Evolutionary conservation across 495 filamentous ascomycete genomes (phyloP).

Genomic region (Penicillium tannophilum): DNA sequence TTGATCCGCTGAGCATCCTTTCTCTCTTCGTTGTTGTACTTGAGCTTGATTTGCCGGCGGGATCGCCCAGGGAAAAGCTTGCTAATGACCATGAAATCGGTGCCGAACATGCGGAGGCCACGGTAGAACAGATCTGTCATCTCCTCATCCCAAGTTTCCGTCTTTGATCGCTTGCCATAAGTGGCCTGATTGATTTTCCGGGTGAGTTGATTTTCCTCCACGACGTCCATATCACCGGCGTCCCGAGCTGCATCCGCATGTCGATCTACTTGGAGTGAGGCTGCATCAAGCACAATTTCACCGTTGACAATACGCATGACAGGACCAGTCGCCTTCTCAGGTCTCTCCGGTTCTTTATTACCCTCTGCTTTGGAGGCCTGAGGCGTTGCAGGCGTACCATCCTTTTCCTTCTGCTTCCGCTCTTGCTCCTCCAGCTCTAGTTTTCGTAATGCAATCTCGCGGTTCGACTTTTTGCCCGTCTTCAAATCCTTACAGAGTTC

Average conservation of each 20-base stretch:
- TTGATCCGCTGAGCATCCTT: slow-evolving; percentile 69
- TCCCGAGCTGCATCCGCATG: slow-evolving; percentile 65
- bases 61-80: slow-evolving; percentile 76
- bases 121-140: slow-evolving; percentile 84
- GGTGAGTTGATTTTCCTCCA: slow-evolving; percentile 82
- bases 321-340: slow-evolving; percentile 38
- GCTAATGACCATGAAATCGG: slow-evolving; percentile 87
- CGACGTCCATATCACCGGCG: slow-evolving; percentile 58
- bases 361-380: slow-evolving; percentile 32
- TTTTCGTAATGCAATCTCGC: slow-evolving; percentile 58
- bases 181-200: slow-evolving; percentile 72
- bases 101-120: slow-evolving; percentile 83
- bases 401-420: slow-evolving; percentile 47
- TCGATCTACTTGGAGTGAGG: slow-evolving; percentile 77
- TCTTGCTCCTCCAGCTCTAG: slow-evolving; percentile 56
- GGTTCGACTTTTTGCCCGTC: slow-evolving; percentile 79
- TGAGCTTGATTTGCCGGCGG: slow-evolving; percentile 81
- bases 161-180: slow-evolving; percentile 69
- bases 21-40: slow-evolving; percentile 92
- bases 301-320: slow-evolving; percentile 78
- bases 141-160: slow-evolving; percentile 74
- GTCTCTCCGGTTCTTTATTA: slow-evolving; percentile 15
- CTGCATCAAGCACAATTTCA: slow-evolving; percentile 76
- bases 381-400: slow-evolving; percentile 31
- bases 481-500: slow-evolving; percentile 76